Percentiles rank a stretch among this genome's conserved stretches.
phyloP scores from a whole-genome alignment of 768 basidiomycete species.

The Podaxis sp. region DNA sequence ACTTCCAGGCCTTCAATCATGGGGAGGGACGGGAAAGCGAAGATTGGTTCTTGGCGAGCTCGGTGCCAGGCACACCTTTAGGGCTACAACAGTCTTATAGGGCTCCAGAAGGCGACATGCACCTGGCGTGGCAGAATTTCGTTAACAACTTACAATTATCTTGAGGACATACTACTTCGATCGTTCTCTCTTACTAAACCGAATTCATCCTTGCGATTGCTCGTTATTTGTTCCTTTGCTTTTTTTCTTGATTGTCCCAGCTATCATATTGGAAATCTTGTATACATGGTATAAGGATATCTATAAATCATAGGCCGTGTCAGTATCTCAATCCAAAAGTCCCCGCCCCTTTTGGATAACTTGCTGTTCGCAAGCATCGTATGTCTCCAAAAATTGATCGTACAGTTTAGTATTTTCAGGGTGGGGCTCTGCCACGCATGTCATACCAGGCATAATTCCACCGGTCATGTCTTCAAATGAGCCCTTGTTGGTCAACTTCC shows the following conservation, averaged over 20 bases:
- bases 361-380: constrained; percentile 56
- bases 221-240: background rate
- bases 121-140: background rate
- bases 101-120: background rate
- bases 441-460: constrained; percentile 50
- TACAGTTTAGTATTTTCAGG: constrained; percentile 48
- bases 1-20: background rate
- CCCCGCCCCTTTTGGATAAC: constrained; percentile 31
- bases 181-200: too few relatives aligned
- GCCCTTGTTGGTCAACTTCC: constrained; percentile 47
- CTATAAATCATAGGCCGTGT: background rate
- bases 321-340: background rate
- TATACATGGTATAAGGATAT: background rate
- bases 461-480: constrained; percentile 67
- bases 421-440: constrained; percentile 61
- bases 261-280: background rate
- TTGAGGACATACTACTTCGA: background rate
- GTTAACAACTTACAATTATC: background rate
- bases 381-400: constrained; percentile 49
- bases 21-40: background rate
- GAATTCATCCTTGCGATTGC: too few relatives aligned
- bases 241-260: background rate
- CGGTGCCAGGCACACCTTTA: background rate
- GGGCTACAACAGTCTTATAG: background rate
- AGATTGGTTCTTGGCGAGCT: background rate